phyloP scores from a whole-genome alignment of 768 basidiomycete genomes.

The Calvatia gigantea region DNA sequence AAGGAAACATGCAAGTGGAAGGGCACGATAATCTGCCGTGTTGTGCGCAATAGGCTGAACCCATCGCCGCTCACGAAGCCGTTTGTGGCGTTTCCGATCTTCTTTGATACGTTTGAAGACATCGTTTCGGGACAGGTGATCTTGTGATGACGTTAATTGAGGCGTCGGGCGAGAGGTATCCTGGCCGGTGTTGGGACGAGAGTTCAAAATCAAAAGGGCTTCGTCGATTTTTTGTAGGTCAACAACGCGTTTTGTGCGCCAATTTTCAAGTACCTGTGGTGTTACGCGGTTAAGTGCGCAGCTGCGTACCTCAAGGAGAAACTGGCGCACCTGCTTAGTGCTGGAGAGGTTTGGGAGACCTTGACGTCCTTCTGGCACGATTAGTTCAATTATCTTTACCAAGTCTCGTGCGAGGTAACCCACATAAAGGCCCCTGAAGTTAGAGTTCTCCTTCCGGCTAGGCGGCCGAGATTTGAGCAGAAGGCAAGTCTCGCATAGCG shows the following conservation, averaged over 20 bases:
- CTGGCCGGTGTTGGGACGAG: constrained; percentile 28
- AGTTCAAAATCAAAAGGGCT: constrained; percentile 53
- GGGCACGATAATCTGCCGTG: constrained; percentile 33
- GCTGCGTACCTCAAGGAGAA: background rate
- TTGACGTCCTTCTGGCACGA: constrained; percentile 87
- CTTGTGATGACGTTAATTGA: constrained; percentile 16
- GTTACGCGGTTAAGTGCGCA: background rate
- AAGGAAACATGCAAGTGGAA: constrained; percentile 56
- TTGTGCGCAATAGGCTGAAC: constrained; percentile 70
- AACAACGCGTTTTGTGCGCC: constrained; percentile 81
- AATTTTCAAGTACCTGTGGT: constrained; percentile 82
- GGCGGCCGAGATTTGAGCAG: constrained; percentile 50
- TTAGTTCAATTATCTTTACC: constrained; percentile 68
- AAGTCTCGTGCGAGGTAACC: constrained; percentile 76
- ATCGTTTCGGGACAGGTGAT: constrained; percentile 53
- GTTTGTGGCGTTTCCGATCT: constrained; percentile 89
- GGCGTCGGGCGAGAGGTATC: constrained; percentile 13
- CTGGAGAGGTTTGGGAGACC: constrained; percentile 86
- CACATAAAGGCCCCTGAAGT: constrained; percentile 59
- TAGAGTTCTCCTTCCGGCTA: background rate
- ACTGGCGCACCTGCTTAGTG: constrained; percentile 68
- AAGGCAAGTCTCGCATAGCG: constrained; percentile 76
- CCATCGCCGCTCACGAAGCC: constrained; percentile 87
- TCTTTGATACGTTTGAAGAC: constrained; percentile 87
- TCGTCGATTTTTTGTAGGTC: constrained; percentile 76